Base-by-base conservation (phyloP, 1,284 basidiomycete genomes). In the Irpex sp. region DNA sequence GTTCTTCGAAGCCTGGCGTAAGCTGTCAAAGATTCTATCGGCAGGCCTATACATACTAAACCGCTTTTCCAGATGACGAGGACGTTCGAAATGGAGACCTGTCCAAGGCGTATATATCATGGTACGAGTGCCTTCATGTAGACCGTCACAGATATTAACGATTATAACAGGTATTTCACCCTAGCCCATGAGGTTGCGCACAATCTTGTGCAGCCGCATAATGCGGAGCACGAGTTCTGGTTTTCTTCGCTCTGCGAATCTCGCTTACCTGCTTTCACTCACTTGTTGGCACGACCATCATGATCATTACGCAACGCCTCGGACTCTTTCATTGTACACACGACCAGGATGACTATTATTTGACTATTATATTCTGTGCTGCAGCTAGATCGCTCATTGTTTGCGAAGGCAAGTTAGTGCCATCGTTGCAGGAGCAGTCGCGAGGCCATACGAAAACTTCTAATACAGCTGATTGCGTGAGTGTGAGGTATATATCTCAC, bases 181-280 rank as follows among this genome's bases (percentile, higher is more conserved):
- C 81, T 98, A 7, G 95, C 95, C 0, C 97, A 98, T 74, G 96
- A 97, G 74, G 90, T 92, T 66, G 90, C 91, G 1, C 93, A 95
- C 74, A 95, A 95, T 69, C 78, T 94, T 1, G 90, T 93, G 15
- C 81, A 87, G 57, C 82, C 84, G 0, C 90, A 93, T 69, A 92
- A 92, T 68, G 89, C 90, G 3, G 90, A 93, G 72, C 94, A 97
- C 71, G 93, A 95, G 69, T 98, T 97, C 75, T 97, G 95, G 75
- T 96, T 97, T 71, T 94, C 93, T 36, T 88, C 91, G 5, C 92
- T 98, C 19, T 92, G 92, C 65, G 94, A 97, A 75, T 83, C 79
- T 49, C 78, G 82, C 65, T 66, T 85, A 35, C 63, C 61, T 33
- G 43, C 55, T 6, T 58, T 66, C 51, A 63, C 49, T 39, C 54